Evolutionary conservation across 768 basidiomycete species (phyloP).

Genomic region (Lentinula edodes): DNA sequence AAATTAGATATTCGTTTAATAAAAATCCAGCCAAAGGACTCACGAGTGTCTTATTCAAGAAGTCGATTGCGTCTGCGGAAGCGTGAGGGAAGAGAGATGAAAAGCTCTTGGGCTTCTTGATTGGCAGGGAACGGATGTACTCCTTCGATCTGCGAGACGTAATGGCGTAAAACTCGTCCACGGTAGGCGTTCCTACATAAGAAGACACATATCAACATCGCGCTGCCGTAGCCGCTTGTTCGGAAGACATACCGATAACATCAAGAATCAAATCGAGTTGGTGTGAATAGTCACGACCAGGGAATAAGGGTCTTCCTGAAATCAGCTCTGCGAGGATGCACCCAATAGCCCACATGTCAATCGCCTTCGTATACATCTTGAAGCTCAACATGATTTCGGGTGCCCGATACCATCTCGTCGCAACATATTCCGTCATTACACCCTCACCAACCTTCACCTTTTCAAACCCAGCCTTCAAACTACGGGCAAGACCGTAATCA

Average conservation of each 20-base stretch:
- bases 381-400: conserved; percentile 89
- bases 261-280: conserved; percentile 87
- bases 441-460: conserved; percentile 54
- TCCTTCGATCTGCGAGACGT: conserved; percentile 80
- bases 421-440: conserved; percentile 82
- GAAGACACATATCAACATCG: not conserved
- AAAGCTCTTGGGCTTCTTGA: conserved; percentile 74
- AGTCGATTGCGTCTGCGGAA: conserved; percentile 66
- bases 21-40: conserved; percentile 7
- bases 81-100: conserved; percentile 73
- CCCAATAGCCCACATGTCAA: conserved; percentile 72
- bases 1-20: not conserved
- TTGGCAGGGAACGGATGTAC: conserved; percentile 82
- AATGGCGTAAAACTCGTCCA: conserved; percentile 90
- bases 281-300: conserved; percentile 82
- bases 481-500: conserved; percentile 82
- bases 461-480: conserved; percentile 58
- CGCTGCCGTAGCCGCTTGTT: too few relatives aligned
- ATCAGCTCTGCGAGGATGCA: conserved; percentile 81
- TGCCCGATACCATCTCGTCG: conserved; percentile 39
- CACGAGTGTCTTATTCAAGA: conserved; percentile 66
- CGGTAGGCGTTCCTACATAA: conserved; percentile 52
- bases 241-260: conserved; percentile 52
- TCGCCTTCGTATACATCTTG: conserved; percentile 81
- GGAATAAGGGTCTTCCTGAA: conserved; percentile 78